Evolutionary conservation across 805 yeast species (phyloP).

Genomic region (Candida hispaniensis): DNA sequence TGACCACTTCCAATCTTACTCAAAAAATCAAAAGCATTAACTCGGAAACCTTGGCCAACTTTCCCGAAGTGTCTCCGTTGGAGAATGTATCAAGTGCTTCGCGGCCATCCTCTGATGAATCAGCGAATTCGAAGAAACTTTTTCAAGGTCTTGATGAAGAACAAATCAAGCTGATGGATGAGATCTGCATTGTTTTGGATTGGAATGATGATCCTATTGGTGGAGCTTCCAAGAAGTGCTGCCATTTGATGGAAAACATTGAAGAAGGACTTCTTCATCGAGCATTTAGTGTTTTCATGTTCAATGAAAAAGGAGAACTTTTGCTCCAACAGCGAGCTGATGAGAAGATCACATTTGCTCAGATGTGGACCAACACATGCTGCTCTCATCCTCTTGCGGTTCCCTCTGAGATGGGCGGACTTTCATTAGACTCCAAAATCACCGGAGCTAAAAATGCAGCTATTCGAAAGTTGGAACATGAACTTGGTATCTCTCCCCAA

Average conservation of each 20-base stretch:
- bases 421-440: constrained; percentile 47
- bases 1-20: constrained; percentile 48
- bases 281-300: constrained; percentile 91
- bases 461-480: constrained; percentile 83
- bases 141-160: constrained; percentile 86
- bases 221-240: constrained; percentile 84
- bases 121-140: constrained; percentile 30
- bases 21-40: constrained; percentile 10
- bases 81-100: constrained; percentile 21
- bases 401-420: constrained; percentile 61
- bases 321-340: constrained; percentile 91
- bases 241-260: constrained; percentile 69
- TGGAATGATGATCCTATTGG: constrained; percentile 81
- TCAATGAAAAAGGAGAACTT: constrained; percentile 64
- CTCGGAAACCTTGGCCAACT: constrained; percentile 16
- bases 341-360: constrained; percentile 93
- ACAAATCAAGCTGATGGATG: constrained; percentile 92
- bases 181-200: constrained; percentile 87
- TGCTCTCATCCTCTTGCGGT: constrained; percentile 95
- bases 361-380: constrained; percentile 98
- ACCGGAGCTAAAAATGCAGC: constrained; percentile 82
- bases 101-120: constrained; percentile 16
- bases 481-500: constrained; percentile 64
- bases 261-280: constrained; percentile 81
- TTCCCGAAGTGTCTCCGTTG: constrained; percentile 26